Conservation (phyloP, 2,329 filamentous ascomycete genomes). For the Cytospora mali region DNA sequence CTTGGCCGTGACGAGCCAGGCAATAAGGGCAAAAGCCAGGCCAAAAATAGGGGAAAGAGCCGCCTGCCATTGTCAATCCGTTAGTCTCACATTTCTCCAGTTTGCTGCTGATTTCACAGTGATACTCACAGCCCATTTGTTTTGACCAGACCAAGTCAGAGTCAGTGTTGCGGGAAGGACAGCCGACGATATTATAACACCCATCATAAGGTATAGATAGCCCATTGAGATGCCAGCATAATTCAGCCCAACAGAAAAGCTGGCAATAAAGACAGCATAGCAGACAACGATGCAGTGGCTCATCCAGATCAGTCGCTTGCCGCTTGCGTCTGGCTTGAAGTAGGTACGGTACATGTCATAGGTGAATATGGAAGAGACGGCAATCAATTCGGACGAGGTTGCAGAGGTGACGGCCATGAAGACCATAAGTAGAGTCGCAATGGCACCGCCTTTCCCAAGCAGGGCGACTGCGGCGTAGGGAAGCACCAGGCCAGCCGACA, state of each 20-base stretch:
- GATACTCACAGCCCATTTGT: constrained; percentile 61
- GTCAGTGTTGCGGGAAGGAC: constrained; percentile 82
- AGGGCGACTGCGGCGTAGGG: constrained; percentile 84
- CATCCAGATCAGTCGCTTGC: constrained; percentile 77
- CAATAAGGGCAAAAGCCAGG: constrained; percentile 67
- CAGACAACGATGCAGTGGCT: constrained; percentile 70
- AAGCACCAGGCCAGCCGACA: constrained; percentile 80
- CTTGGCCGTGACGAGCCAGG: constrained; percentile 77
- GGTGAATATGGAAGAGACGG: constrained; percentile 84
- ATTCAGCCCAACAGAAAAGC: constrained; percentile 73
- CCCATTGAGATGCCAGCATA: constrained; percentile 83
- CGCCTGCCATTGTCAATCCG: constrained; percentile 43
- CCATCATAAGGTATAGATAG: constrained; percentile 88
- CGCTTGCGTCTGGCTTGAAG: constrained; percentile 75
- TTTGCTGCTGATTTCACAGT: background rate
- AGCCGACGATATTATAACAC: constrained; percentile 83
- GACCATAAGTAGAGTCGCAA: constrained; percentile 75
- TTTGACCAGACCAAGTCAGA: constrained; percentile 79
- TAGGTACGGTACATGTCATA: constrained; percentile 91
- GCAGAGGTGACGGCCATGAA: constrained; percentile 92
- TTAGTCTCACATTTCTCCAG: background rate
- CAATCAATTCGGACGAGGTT: constrained; percentile 81
- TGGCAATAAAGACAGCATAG: constrained; percentile 77
- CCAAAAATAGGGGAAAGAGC: constrained; percentile 70
- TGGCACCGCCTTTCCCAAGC: constrained; percentile 79